phyloP scores from a whole-genome alignment of 305 asterid genomes.

The Fraxinus sp. region DNA sequence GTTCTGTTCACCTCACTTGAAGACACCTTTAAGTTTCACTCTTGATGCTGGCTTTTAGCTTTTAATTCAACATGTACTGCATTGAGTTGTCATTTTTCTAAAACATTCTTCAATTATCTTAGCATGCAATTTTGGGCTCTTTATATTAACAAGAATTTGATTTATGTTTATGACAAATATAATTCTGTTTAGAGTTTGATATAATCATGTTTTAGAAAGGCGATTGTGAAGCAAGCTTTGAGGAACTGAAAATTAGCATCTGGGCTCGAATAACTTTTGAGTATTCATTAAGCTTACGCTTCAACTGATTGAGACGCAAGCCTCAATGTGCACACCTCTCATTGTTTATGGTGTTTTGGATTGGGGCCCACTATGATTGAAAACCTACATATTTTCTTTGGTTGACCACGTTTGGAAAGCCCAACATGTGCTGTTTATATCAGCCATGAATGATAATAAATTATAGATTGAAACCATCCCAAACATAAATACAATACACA shows the following conservation, averaged over 20 bases:
- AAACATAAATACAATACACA: neutral
- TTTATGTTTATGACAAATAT: neutral
- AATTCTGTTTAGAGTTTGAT: neutral
- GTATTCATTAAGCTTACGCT: neutral
- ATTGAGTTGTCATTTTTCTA: neutral
- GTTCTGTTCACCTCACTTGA: neutral
- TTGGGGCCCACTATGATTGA: neutral
- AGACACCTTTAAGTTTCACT: neutral
- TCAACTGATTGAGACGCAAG: neutral
- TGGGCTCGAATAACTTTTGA: neutral
- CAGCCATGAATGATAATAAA: neutral
- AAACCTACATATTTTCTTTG: neutral
- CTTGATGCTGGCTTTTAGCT: slow-evolving; percentile 1
- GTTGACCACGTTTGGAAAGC: neutral
- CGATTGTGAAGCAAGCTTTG: neutral
- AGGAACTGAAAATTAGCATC: neutral
- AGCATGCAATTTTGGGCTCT: neutral
- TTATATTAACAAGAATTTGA: neutral
- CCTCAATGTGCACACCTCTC: neutral
- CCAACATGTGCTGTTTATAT: neutral
- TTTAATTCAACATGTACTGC: neutral
- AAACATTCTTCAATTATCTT: neutral
- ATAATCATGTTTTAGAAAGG: neutral
- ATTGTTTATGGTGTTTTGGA: neutral
- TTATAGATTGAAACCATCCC: neutral